These are phyloP conservation scores for Beauveria scarabaeidicola DNA, from an alignment of 2,329 filamentous ascomycete genomes.

Conservation along the genomic window DNA sequence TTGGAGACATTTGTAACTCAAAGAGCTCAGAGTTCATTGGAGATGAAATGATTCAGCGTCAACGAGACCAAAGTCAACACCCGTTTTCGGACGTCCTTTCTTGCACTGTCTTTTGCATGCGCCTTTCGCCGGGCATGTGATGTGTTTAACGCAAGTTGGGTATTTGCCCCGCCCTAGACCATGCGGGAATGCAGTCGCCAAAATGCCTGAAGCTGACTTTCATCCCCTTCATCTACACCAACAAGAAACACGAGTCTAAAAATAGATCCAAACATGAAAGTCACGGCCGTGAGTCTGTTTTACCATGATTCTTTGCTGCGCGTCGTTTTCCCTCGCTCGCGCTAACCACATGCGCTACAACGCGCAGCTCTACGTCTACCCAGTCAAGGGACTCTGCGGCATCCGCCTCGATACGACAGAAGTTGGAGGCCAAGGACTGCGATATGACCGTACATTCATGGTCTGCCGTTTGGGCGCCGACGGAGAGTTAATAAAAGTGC, in stretches of 20 bases:
- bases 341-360: neutral
- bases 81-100: neutral
- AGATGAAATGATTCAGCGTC: too few species aligned
- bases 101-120: neutral
- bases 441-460: constrained; percentile 63
- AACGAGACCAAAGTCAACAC: neutral
- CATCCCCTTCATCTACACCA: neutral
- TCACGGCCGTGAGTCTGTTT: constrained; percentile 20
- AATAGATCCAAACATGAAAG: constrained; percentile 9
- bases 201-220: neutral
- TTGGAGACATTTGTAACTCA: too few species aligned
- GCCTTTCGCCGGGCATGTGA: neutral
- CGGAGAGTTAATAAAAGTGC: constrained; percentile 45
- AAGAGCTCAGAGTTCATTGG: too few species aligned
- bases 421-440: constrained; percentile 54
- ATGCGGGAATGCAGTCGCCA: neutral
- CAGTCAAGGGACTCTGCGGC: constrained; percentile 63
- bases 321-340: neutral
- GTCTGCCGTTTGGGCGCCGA: constrained; percentile 44
- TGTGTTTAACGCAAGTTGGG: neutral
- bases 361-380: constrained; percentile 55
- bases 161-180: neutral
- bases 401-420: constrained; percentile 43
- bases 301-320: neutral
- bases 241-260: neutral